Percentiles rank a stretch among this genome's conserved stretches.
Evolutionary conservation across 1,139 yeast genomes (phyloP).

Genomic region (Yarrowia galli): DNA sequence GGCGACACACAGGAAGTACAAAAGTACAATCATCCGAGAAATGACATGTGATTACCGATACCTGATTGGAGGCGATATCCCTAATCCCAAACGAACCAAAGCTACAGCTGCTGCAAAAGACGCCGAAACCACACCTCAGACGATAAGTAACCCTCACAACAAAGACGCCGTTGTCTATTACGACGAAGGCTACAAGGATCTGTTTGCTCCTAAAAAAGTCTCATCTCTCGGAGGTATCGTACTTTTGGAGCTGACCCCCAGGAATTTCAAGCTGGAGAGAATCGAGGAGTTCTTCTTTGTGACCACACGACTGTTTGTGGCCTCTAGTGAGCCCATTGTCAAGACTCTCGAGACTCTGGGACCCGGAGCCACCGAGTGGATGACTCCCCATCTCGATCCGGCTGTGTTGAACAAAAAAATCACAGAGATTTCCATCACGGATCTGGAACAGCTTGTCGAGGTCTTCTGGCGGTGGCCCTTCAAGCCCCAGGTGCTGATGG

Average conservation of each 20-base stretch:
- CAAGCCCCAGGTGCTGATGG: conserved; percentile 20
- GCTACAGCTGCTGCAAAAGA: neutral
- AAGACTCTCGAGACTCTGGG: conserved; percentile 8
- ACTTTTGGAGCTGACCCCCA: conserved; percentile 26
- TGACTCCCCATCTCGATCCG: neutral
- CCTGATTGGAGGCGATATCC: conserved; percentile 16
- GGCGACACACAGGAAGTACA: neutral
- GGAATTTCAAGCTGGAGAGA: neutral
- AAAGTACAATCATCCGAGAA: conserved; percentile 11
- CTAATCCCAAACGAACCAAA: neutral
- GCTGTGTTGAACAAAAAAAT: neutral
- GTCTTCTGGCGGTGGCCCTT: conserved; percentile 35
- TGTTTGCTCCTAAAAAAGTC: neutral
- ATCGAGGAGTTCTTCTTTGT: conserved; percentile 11
- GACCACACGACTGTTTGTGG: neutral
- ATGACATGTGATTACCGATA: conserved; percentile 30
- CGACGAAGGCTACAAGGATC: neutral
- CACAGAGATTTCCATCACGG: neutral
- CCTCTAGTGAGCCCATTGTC: neutral
- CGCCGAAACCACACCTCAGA: neutral
- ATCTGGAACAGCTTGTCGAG: neutral
- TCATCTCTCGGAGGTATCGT: neutral
- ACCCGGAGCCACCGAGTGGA: conserved; percentile 31
- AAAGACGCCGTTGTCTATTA: neutral
- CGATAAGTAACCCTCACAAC: neutral